Percentiles rank a stretch among this genome's conserved stretches.
Evolutionary conservation across 2,329 filamentous ascomycete genomes (phyloP).

Genomic region (Canariomyces notabilis): DNA sequence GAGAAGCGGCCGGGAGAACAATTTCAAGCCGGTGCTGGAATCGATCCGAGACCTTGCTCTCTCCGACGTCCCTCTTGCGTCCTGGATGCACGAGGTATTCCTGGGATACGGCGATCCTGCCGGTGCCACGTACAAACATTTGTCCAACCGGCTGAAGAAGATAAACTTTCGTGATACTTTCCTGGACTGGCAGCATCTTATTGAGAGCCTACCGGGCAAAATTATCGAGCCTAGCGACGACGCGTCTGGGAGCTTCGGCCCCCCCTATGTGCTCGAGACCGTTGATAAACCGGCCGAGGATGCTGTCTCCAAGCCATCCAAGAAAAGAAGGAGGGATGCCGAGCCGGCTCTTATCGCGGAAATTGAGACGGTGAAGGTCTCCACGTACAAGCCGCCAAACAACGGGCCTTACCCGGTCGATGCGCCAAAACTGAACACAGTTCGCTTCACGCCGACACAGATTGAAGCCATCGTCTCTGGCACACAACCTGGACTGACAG

Average conservation of each 20-base stretch:
- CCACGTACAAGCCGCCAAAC: slow-evolving; percentile 84
- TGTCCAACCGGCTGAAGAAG: slow-evolving; percentile 70
- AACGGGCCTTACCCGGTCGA: slow-evolving; percentile 86
- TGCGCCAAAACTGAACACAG: slow-evolving; percentile 70
- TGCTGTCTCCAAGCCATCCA: slow-evolving; percentile 56
- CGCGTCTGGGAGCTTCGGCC: slow-evolving; percentile 68
- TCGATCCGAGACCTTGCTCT: slow-evolving; percentile 83
- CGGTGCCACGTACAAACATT: slow-evolving; percentile 76
- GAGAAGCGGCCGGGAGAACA: slow-evolving; percentile 84
- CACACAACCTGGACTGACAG: slow-evolving; percentile 86
- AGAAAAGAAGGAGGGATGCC: slow-evolving; percentile 79
- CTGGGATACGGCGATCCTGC: slow-evolving; percentile 94
- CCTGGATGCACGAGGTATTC: slow-evolving; percentile 95
- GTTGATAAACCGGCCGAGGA: slow-evolving; percentile 49
- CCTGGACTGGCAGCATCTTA: slow-evolving; percentile 87
- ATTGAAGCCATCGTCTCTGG: slow-evolving; percentile 91
- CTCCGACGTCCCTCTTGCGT: slow-evolving; percentile 77
- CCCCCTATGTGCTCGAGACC: slow-evolving; percentile 80
- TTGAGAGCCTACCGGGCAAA: slow-evolving; percentile 84
- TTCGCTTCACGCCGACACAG: slow-evolving; percentile 88
- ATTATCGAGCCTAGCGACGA: slow-evolving; percentile 73
- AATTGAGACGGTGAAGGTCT: slow-evolving; percentile 69
- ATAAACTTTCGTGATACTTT: slow-evolving; percentile 94
- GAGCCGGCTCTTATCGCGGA: slow-evolving; percentile 60
- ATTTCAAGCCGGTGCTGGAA: slow-evolving; percentile 90